phyloP scores from a whole-genome alignment of 345 rosid genomes.

The Capsella bursapastoris region DNA sequence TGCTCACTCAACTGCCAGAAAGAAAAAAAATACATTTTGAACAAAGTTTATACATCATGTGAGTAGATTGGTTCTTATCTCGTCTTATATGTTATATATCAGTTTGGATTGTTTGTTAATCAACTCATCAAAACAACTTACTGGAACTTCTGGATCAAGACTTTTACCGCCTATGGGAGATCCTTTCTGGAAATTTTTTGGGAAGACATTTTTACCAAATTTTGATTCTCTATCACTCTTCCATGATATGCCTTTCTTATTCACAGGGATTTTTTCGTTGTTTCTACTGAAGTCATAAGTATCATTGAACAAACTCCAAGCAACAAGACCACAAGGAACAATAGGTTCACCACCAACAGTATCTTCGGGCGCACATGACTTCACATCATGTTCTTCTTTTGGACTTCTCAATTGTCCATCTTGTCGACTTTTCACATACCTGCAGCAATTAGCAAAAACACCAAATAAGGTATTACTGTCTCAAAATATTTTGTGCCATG shows the following conservation, averaged over 20 bases:
- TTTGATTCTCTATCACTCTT: slow-evolving; percentile 85
- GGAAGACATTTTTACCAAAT: slow-evolving; percentile 77
- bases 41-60: not conserved
- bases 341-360: slow-evolving; percentile 41
- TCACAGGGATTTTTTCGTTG: slow-evolving; percentile 50
- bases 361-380: slow-evolving; percentile 63
- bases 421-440: slow-evolving; percentile 89
- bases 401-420: slow-evolving; percentile 57
- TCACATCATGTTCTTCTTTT: slow-evolving; percentile 40
- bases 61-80: not conserved
- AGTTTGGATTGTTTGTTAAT: not conserved
- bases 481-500: not conserved
- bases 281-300: slow-evolving; percentile 64
- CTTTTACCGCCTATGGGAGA: slow-evolving; percentile 56
- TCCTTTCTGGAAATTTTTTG: slow-evolving; percentile 71
- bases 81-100: not conserved
- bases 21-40: not conserved
- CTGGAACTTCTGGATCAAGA: slow-evolving; percentile 54
- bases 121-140: slow-evolving; percentile 44
- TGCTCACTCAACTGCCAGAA: slow-evolving; percentile 76
- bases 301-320: slow-evolving; percentile 97
- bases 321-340: slow-evolving; percentile 93
- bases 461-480: not conserved
- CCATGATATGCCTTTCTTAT: slow-evolving; percentile 78
- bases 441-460: slow-evolving; percentile 35